Conservation (phyloP, 257 asterid genomes). For the Buddleja alternifolia region DNA sequence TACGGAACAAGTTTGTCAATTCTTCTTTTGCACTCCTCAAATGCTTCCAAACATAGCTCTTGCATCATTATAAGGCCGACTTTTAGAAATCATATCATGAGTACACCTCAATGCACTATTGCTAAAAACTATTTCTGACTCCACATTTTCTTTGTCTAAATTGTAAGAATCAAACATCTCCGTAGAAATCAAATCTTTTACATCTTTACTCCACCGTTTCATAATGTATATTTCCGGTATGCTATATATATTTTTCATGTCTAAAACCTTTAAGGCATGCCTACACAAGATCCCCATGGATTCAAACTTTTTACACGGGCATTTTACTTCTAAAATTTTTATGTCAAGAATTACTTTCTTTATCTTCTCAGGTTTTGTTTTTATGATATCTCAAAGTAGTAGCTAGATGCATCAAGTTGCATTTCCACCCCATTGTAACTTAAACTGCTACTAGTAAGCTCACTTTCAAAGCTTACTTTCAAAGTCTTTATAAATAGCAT, state of each 20-base stretch:
- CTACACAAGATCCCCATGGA: neutral
- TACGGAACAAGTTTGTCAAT: no score
- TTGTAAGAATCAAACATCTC: neutral
- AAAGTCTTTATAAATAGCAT: neutral
- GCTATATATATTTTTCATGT: slow-evolving; percentile 5
- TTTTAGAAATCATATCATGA: no score
- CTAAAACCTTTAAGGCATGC: neutral
- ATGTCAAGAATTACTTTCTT: neutral
- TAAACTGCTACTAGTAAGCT: slow-evolving; percentile 1
- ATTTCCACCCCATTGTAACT: neutral
- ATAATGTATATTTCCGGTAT: neutral
- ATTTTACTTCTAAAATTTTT: neutral
- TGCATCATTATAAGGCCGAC: neutral
- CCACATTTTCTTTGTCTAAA: neutral
- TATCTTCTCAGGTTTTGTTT: neutral
- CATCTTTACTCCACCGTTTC: slow-evolving; percentile 11
- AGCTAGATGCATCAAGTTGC: neutral
- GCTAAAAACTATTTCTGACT: neutral
- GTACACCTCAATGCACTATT: no score
- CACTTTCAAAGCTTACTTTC: slow-evolving; percentile 4
- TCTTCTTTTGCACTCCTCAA: neutral
- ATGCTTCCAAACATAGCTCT: neutral
- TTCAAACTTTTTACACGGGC: neutral
- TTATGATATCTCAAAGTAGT: neutral
- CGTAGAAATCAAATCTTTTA: neutral